Evolutionary conservation across 2,329 filamentous ascomycete genomes (phyloP).

Genomic region (Paecilomyces sp.): DNA sequence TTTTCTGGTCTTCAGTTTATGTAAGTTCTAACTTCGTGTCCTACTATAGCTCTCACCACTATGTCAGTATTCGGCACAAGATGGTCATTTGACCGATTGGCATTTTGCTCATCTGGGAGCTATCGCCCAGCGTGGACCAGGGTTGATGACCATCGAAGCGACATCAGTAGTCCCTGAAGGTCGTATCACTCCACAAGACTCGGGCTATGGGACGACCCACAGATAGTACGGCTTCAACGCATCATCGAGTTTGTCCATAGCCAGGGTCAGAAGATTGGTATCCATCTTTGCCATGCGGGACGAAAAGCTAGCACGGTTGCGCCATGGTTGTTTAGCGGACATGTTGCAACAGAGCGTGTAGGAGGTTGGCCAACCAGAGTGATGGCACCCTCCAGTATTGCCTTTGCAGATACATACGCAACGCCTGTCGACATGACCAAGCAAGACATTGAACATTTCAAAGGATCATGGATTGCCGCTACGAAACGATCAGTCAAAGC

Average conservation of each 20-base stretch:
- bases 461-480: slow-evolving; percentile 34
- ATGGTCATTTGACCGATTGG: slow-evolving; percentile 38
- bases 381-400: slow-evolving; percentile 15
- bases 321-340: not conserved
- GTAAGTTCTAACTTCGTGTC: no score
- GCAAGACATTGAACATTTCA: slow-evolving; percentile 36
- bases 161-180: slow-evolving; percentile 23
- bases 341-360: not conserved
- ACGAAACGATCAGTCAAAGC: slow-evolving; percentile 47
- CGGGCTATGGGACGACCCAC: slow-evolving; percentile 28
- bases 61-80: slow-evolving; percentile 7
- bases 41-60: no score
- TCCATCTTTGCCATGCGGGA: slow-evolving; percentile 25
- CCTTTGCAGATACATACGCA: slow-evolving; percentile 16
- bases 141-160: not conserved
- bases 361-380: not conserved
- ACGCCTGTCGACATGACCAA: slow-evolving; percentile 24
- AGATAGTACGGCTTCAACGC: slow-evolving; percentile 22
- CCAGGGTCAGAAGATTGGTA: slow-evolving; percentile 20
- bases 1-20: no score
- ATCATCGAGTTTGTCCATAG: slow-evolving; percentile 23
- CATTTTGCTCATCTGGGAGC: slow-evolving; percentile 33
- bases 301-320: not conserved
- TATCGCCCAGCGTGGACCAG: slow-evolving; percentile 8
- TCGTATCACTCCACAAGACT: slow-evolving; percentile 29